Evolutionary conservation across 2,329 filamentous ascomycete genomes (phyloP).

Genomic region (Xylariales sp.): DNA sequence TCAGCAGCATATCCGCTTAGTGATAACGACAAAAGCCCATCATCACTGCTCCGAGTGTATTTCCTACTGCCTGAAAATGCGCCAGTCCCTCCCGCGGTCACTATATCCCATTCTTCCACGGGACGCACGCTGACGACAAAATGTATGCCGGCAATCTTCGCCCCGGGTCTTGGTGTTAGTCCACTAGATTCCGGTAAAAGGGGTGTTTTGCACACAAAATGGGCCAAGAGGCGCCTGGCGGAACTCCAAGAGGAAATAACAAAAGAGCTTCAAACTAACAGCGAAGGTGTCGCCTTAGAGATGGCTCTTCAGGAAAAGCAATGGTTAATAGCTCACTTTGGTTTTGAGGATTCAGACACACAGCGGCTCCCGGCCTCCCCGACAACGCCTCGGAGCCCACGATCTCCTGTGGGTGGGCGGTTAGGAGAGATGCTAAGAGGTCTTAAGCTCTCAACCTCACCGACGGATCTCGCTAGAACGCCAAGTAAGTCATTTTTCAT

Average conservation of each 20-base stretch:
- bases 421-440: slow-evolving; percentile 84
- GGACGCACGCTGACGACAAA: slow-evolving; percentile 69
- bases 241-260: slow-evolving; percentile 82
- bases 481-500: slow-evolving; percentile 58
- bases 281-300: slow-evolving; percentile 83
- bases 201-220: slow-evolving; percentile 88
- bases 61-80: slow-evolving; percentile 82
- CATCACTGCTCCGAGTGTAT: slow-evolving; percentile 70
- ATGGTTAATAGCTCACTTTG: slow-evolving; percentile 88
- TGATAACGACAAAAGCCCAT: slow-evolving; percentile 61
- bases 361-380: slow-evolving; percentile 42
- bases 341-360: slow-evolving; percentile 60
- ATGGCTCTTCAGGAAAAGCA: slow-evolving; percentile 86
- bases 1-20: slow-evolving; percentile 74
- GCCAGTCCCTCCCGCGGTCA: slow-evolving; percentile 77
- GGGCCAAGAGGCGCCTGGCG: slow-evolving; percentile 84
- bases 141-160: slow-evolving; percentile 87
- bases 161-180: slow-evolving; percentile 76
- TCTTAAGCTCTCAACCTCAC: slow-evolving; percentile 79
- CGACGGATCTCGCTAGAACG: slow-evolving; percentile 68
- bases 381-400: slow-evolving; percentile 65
- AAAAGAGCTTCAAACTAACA: slow-evolving; percentile 76
- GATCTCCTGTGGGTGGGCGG: slow-evolving; percentile 73
- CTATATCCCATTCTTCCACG: slow-evolving; percentile 62
- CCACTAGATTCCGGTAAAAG: slow-evolving; percentile 76